A percentile compares a stretch with the other conserved stretches of the same genome.
These are phyloP conservation scores for Venustampulla echinocandica DNA, from an alignment of 495 filamentous ascomycete species.

Conservation along the genomic window DNA sequence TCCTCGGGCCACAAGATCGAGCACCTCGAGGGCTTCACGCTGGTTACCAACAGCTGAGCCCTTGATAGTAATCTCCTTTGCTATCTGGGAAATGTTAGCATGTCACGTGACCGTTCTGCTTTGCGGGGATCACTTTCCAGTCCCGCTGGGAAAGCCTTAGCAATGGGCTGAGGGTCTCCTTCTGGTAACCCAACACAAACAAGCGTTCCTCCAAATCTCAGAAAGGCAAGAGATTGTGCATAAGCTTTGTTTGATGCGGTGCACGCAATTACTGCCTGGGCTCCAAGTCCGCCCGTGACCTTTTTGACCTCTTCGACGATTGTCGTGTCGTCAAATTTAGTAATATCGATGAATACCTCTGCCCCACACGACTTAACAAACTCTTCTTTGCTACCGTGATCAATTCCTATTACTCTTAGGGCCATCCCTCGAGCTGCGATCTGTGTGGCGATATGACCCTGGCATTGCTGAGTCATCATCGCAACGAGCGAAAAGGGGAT, in stretches of 20 bases:
- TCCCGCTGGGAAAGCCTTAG: conserved; percentile 25
- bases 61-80: conserved; percentile 46
- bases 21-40: conserved; percentile 54
- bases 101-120: not conserved
- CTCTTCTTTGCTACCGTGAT: conserved; percentile 52
- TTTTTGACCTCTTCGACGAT: conserved; percentile 42
- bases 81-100: conserved; percentile 23
- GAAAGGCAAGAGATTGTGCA: conserved; percentile 45
- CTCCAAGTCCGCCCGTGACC: conserved; percentile 51
- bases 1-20: conserved; percentile 55
- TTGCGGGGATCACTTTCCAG: not conserved
- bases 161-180: conserved; percentile 46
- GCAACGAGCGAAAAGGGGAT: not conserved
- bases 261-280: conserved; percentile 54
- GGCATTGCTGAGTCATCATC: not conserved
- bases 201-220: conserved; percentile 53
- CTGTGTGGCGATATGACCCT: conserved; percentile 54
- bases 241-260: conserved; percentile 61
- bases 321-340: conserved; percentile 40
- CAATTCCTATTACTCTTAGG: conserved; percentile 60
- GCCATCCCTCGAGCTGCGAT: conserved; percentile 54
- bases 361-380: conserved; percentile 53
- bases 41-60: conserved; percentile 57
- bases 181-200: conserved; percentile 65
- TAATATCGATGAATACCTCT: conserved; percentile 61